Evolutionary conservation across 257 asterid species (phyloP), one percentile per base, ranked within the genome.

Genomic region (Thymus quinquecostatus): DNA sequence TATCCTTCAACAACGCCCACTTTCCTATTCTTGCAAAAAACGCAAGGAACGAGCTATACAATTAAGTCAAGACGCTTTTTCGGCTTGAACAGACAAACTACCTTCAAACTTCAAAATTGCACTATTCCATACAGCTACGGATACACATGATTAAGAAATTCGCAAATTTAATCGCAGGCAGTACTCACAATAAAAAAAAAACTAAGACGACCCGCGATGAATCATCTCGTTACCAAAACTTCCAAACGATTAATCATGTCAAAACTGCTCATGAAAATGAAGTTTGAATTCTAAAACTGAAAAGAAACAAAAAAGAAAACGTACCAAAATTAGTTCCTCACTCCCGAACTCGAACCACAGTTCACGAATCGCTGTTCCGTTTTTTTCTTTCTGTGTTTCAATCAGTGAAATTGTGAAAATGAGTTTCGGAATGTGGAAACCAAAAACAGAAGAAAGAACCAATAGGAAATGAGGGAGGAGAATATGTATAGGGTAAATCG

Each of bases 281-380:
- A 34, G 14, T 50, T 38, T 45, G 60, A 64, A 30, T 34, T 21
- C 36, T 2, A 43, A 10, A 70, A 64, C 1, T 6, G 30, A 57
- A 3, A 69, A 41, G 6, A 32, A 69, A 44, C 3, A 62, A 69
- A 21, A 66, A 49, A 9, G 41, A 44, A 44, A 44, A 63, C 76
- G 74, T 51, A 68, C 87, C 79, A 51, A 30, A 71, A 40, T 54
- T 63, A 71, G 80, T 36, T 69, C 70, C 10, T 44, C 49, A 44
- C 11, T 51, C 38, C 55, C 5, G 14, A 41, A 62, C 63, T 6
- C 62, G 3, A 56, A 74, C 11, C 41, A 10, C 56, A 38, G 57
- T 14, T 41, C 41, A 21, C 8, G 12, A 70, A 67, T 38, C 14
- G 44, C 2, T 58, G 2, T 13, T 58, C 27, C n/a, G 44, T 3